Conservation (phyloP, 1,139 yeast genomes). For the Candida sp. region DNA sequence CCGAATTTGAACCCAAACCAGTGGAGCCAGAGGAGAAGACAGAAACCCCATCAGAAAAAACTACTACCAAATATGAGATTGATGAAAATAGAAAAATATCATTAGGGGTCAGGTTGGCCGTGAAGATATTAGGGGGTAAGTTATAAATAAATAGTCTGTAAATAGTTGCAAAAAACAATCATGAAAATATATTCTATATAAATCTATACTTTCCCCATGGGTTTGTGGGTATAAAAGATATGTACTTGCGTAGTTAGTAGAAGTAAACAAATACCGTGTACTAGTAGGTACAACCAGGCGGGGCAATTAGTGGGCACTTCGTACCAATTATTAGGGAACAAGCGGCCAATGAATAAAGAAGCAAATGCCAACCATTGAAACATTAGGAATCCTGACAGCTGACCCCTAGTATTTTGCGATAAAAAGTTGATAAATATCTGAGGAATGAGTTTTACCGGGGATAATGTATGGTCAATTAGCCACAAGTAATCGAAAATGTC, state of each 20-base stretch:
- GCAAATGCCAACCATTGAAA: conserved; percentile 6
- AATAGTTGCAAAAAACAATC: not conserved
- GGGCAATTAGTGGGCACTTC: conserved; percentile 22
- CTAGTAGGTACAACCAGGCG: conserved; percentile 14
- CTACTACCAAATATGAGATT: conserved; percentile 23
- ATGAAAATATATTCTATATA: no score
- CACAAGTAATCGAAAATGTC: conserved; percentile 29
- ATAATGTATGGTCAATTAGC: conserved; percentile 16
- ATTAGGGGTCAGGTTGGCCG: conserved; percentile 59
- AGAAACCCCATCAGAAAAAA: conserved; percentile 7
- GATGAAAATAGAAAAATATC: conserved; percentile 60
- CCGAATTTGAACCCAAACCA: conserved; percentile 52
- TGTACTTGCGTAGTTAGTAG: conserved; percentile 10
- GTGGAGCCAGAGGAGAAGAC: conserved; percentile 4
- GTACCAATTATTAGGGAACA: conserved; percentile 15
- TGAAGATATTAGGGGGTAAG: conserved; percentile 63
- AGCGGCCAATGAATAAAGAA: conserved; percentile 2
- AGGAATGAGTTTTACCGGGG: conserved; percentile 18
- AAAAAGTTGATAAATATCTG: conserved; percentile 28
- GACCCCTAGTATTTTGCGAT: conserved; percentile 14
- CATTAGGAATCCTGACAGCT: conserved; percentile 9
- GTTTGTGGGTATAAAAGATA: conserved; percentile 8
- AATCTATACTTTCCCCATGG: not conserved
- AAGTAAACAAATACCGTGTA: conserved; percentile 6
- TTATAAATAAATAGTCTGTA: conserved; percentile 27